Evolutionary conservation across 176 grass and related monocot genomes (phyloP), one percentile per base, ranked within the genome.

Genomic region (Oryza brachyantha): DNA sequence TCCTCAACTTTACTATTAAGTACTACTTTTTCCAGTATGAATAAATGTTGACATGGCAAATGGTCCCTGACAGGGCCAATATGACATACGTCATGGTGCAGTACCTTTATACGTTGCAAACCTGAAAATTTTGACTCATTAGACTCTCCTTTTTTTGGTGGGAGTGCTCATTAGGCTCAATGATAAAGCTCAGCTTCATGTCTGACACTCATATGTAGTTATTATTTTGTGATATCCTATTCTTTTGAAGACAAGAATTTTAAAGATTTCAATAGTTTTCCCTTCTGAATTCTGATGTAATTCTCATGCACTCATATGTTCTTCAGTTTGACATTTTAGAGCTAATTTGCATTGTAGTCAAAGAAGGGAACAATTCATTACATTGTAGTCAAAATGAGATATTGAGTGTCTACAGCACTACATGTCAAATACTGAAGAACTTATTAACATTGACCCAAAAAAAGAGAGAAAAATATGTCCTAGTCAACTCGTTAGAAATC

Each of bases 211-310:
- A n/a, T n/a, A n/a, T 10, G 4, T 31, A 45, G 3, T 34, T 29
- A 12, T 70, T 67, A 22, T 29, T 73, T 40, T 29, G 7, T 75
- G 42, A 65, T 73, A 19, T 64, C 11, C 11, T 26, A 39, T 67
- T 79, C 16, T 54, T 66, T 83, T 83, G 31, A 66, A 66, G n/a
- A 72, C 5, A 82, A 74, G 32, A 28, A 36, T 65, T 16, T 29
- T 29, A 16, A 27, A 59, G 74, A 74, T 16, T 46, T 66, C 42
- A 41, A 29, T 39, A 39, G 12, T 35, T 35, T 64, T 50, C 5
- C 68, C 57, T 24, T 19, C n/a, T 57, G 52, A 57, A 57, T 9
- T 62, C 40, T 10, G 13, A n/a, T 19, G 1, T 50, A 48, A 73
- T 52, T 34, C 26, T 36, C 21, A 8, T 68, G 10, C 16, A 22